Evolutionary conservation across 1,139 yeast species (phyloP).

Genomic region (Torulaspora pretoriensis): DNA sequence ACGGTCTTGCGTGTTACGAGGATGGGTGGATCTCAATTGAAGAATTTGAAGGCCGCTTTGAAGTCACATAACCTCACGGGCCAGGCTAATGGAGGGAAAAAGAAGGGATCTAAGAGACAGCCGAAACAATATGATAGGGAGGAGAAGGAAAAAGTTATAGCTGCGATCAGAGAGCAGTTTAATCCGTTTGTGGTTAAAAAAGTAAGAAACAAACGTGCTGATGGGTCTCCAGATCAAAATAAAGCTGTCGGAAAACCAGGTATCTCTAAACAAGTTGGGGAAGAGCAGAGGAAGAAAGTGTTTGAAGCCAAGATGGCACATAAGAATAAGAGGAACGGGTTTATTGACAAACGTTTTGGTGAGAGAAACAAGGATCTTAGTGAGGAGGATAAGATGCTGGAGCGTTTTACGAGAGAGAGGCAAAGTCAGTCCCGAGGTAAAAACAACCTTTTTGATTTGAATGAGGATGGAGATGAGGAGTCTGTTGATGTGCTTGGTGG

Average conservation of each 20-base stretch:
- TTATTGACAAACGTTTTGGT: constrained; percentile 88
- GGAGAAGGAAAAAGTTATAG: constrained; percentile 53
- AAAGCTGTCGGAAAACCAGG: constrained; percentile 71
- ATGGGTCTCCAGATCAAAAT: constrained; percentile 43
- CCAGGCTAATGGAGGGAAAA: constrained; percentile 61
- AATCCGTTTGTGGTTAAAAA: constrained; percentile 83
- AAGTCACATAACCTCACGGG: constrained; percentile 79
- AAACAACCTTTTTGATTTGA: constrained; percentile 62
- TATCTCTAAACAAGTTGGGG: constrained; percentile 71
- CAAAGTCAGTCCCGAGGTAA: constrained; percentile 51
- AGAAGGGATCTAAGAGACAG: constrained; percentile 44
- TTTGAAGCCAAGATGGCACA: constrained; percentile 58
- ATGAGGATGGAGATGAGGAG: constrained; percentile 53
- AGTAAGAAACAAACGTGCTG: constrained; percentile 65
- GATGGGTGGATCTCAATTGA: constrained; percentile 91
- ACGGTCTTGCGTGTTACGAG: neutral
- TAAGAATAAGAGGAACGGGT: constrained; percentile 71
- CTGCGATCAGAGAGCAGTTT: constrained; percentile 70
- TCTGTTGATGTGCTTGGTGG: constrained; percentile 43
- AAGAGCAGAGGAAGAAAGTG: constrained; percentile 64
- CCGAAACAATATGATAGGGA: constrained; percentile 70
- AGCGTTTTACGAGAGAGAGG: constrained; percentile 85
- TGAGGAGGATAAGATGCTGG: constrained; percentile 91
- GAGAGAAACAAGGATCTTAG: constrained; percentile 69
- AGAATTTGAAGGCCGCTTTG: constrained; percentile 71